Percentiles rank a stretch among this genome's conserved stretches.
Conservation (phyloP, 2,329 filamentous ascomycete genomes). For the Dendrostoma leiphaemia region DNA sequence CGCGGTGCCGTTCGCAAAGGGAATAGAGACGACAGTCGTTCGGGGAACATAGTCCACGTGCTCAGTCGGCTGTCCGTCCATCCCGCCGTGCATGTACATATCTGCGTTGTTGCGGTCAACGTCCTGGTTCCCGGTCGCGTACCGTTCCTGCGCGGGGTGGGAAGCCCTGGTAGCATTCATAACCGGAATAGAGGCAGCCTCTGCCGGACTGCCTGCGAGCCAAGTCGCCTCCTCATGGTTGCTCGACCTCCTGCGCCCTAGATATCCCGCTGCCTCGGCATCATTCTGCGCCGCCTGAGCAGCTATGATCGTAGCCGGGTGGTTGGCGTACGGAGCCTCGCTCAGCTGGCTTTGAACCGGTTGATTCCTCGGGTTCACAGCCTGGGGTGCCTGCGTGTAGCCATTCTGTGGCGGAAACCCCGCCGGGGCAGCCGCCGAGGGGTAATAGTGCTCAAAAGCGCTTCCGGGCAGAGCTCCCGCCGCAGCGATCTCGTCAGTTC, state of each 20-base stretch:
- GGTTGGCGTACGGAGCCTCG: constrained; percentile 7
- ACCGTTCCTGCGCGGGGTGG: neutral
- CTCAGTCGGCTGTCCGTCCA: neutral
- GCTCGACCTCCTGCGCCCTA: neutral
- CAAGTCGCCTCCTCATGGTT: constrained; percentile 3
- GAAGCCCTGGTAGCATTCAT: neutral
- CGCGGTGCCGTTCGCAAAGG: neutral
- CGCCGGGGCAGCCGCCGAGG: constrained; percentile 3
- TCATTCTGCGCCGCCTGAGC: neutral
- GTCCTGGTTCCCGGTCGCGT: neutral
- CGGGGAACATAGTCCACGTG: constrained; percentile 1
- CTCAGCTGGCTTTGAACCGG: constrained; percentile 27
- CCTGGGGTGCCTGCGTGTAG: neutral
- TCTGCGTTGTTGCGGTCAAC: neutral
- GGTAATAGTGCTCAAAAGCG: constrained; percentile 35
- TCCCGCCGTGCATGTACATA: constrained; percentile 3
- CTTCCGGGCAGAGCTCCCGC: constrained; percentile 54
- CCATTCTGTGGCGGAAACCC: constrained; percentile 12
- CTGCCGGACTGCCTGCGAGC: neutral
- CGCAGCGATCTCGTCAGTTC: constrained; percentile 56
- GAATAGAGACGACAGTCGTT: neutral
- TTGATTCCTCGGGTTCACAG: constrained; percentile 43
- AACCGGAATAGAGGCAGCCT: constrained; percentile 1
- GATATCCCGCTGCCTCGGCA: neutral
- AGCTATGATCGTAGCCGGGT: constrained; percentile 4